Base-by-base conservation (phyloP, 2,329 filamentous ascomycete species). In the Talaromyces sp. region DNA sequence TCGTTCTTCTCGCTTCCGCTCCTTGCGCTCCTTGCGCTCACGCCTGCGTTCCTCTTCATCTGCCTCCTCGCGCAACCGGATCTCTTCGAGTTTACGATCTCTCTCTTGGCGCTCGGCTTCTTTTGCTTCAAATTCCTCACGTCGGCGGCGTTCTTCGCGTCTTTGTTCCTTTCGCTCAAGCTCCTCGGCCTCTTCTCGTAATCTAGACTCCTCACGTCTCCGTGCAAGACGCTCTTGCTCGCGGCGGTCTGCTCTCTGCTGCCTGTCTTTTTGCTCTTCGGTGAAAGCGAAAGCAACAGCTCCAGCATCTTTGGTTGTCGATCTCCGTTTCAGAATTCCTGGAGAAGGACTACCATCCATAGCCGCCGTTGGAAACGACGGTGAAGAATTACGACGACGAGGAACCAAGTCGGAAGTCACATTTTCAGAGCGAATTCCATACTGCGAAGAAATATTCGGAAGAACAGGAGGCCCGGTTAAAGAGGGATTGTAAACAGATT, bases 401-500 rank as follows among this genome's bases (percentile, higher is more conserved):
- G 68, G 69, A 21, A 61, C 17, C 43, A 31, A 11, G 21, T 43
- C 12, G 2, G 19, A 46, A 56, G 43, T 27, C n/a, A 27, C 35
- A 32, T 26, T 38, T 21, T 43, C 41, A n/a, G 32, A 57, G 14
- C 26, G 35, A 48, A 31, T 29, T 26, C 29, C 27, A 48, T 57
- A 43, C 12, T 61, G 17, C 31, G 51, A 55, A 29, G 55, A 55
- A 26, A 26, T 29, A 27, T n/a, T 21, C 3, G 48, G 70, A 60
- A 78, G 79, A 17, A 76, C 70, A 1, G 77, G 71, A 50, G 76
- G 74, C 3, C 75, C 75, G 26, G 66, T 71, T 10, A 72, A 70
- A 62, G 80, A 77, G 4, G 75, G 75, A 21, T 75, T 82, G 66
- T 91, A 90, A 1, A 92, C 81, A 19, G 84, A 83, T 63, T 84